phyloP scores from a whole-genome alignment of 805 yeast species.

The Ogataea glucozyma region DNA sequence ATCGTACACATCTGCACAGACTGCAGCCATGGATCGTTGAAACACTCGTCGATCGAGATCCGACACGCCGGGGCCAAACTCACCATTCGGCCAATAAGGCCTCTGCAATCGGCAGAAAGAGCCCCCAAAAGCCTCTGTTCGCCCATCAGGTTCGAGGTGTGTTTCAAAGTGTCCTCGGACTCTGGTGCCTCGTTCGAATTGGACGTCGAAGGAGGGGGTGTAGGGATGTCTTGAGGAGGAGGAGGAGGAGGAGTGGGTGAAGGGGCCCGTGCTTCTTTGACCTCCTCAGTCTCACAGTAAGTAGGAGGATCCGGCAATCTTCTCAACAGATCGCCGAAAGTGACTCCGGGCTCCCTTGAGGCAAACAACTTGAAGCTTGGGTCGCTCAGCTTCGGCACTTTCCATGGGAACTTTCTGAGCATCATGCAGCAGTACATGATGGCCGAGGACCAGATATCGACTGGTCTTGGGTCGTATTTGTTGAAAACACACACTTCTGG shows the following conservation, averaged over 20 bases:
- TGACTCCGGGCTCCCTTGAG: constrained; percentile 66
- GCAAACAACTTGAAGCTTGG: constrained; percentile 82
- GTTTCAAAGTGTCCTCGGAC: constrained; percentile 32
- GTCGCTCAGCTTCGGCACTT: constrained; percentile 80
- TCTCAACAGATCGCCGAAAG: constrained; percentile 62
- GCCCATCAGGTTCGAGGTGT: constrained; percentile 68
- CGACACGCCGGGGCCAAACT: constrained; percentile 85
- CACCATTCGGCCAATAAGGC: constrained; percentile 73
- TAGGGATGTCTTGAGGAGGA: constrained; percentile 15
- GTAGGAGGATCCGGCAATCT: constrained; percentile 51
- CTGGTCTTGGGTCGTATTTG: constrained; percentile 88
- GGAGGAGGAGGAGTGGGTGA: constrained; percentile 5
- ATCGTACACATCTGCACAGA: constrained; percentile 71
- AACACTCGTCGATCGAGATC: constrained; percentile 76
- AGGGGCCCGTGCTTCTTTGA: not conserved
- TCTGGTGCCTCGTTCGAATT: constrained; percentile 20
- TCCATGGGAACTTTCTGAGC: constrained; percentile 91
- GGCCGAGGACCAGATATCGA: constrained; percentile 92
- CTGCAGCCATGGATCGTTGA: constrained; percentile 68
- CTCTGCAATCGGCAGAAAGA: constrained; percentile 66
- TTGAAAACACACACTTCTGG: constrained; percentile 87
- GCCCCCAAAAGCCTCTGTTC: constrained; percentile 72
- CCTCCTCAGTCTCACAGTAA: constrained; percentile 24
- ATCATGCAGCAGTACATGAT: constrained; percentile 92
- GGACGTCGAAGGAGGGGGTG: constrained; percentile 25